A percentile compares a stretch with the other conserved stretches of the same genome.
These are phyloP conservation scores for Paraphaeosphaeria sporulosa DNA, from an alignment of 2,329 filamentous ascomycete genomes.

Conservation along the genomic window DNA sequence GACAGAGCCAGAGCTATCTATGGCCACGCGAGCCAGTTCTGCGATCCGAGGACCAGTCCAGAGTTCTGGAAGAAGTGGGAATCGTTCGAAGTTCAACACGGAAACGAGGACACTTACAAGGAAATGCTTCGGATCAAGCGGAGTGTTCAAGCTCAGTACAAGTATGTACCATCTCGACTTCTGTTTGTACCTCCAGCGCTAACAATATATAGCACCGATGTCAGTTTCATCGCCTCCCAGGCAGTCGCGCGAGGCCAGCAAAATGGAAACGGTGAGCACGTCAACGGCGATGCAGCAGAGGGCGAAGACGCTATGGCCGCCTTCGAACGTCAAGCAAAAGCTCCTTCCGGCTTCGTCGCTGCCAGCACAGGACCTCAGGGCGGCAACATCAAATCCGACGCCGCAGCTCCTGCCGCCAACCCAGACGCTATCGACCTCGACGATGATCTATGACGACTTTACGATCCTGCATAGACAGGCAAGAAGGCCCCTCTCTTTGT, in stretches of 20 bases:
- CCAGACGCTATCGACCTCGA: slow-evolving; percentile 88
- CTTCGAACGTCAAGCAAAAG: slow-evolving; percentile 85
- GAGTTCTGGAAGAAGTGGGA: slow-evolving; percentile 98
- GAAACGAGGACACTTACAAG: slow-evolving; percentile 99
- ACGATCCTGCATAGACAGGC: slow-evolving; percentile 21
- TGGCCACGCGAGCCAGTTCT: slow-evolving; percentile 95
- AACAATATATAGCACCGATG: slow-evolving; percentile 73
- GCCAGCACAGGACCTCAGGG: slow-evolving; percentile 78
- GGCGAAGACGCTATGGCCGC: slow-evolving; percentile 85
- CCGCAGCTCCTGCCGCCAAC: slow-evolving; percentile 66
- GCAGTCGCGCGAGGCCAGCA: slow-evolving; percentile 83
- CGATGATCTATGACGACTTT: slow-evolving; percentile 51
- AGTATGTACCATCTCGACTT: slow-evolving; percentile 59
- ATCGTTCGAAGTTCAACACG: slow-evolving; percentile 94
- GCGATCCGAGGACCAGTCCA: slow-evolving; percentile 88
- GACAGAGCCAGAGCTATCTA: slow-evolving; percentile 95
- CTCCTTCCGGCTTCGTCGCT: slow-evolving; percentile 89
- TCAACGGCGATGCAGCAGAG: slow-evolving; percentile 57
- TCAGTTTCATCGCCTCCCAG: slow-evolving; percentile 97
- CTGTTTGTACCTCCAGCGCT: slow-evolving; percentile 32
- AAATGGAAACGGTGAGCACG: slow-evolving; percentile 56
- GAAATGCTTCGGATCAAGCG: slow-evolving; percentile 98
- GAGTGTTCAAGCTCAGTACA: slow-evolving; percentile 97
- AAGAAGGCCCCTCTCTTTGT: slow-evolving; percentile 4
- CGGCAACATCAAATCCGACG: slow-evolving; percentile 59